Percentiles rank a stretch among this genome's conserved stretches.
phyloP scores from a whole-genome alignment of 768 basidiomycete species.

The Rickenella mellea region DNA sequence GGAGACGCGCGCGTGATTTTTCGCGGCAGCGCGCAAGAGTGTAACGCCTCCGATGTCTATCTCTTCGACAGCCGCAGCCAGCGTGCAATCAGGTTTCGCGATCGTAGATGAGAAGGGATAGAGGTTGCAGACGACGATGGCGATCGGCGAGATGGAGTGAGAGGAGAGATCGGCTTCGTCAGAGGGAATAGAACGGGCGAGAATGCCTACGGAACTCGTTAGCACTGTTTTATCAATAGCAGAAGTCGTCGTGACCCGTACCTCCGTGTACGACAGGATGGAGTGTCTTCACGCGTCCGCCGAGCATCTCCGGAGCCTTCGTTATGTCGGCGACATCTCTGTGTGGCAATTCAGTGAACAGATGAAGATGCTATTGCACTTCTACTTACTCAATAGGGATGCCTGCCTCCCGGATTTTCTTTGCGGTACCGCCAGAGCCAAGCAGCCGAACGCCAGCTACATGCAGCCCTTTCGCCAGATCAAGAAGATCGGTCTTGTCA shows the following conservation, averaged over 20 bases:
- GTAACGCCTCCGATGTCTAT: conserved; percentile 99
- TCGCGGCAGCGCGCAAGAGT: conserved; percentile 92
- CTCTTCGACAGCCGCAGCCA: conserved; percentile 91
- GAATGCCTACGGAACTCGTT: conserved; percentile 54
- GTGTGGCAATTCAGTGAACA: neutral
- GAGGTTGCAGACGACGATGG: conserved; percentile 97
- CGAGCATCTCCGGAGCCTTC: conserved; percentile 97
- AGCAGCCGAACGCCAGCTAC: conserved; percentile 78
- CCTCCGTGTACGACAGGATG: conserved; percentile 98
- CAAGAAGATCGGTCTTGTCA: conserved; percentile 85
- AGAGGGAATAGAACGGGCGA: conserved; percentile 84
- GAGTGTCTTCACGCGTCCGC: conserved; percentile 95
- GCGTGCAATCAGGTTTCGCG: conserved; percentile 78
- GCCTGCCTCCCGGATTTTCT: conserved; percentile 91
- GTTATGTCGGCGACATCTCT: conserved; percentile 98
- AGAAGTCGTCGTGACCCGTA: conserved; percentile 29
- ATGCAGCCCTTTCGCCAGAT: conserved; percentile 79
- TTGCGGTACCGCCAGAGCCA: conserved; percentile 96
- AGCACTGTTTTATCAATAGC: neutral
- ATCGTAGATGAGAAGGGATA: conserved; percentile 95
- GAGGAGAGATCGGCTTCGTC: conserved; percentile 79
- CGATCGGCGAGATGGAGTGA: conserved; percentile 85
- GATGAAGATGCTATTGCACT: neutral
- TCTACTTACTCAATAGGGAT: conserved; percentile 76
- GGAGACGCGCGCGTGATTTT: conserved; percentile 91